phyloP scores from a whole-genome alignment of 2,329 filamentous ascomycete genomes.

The Penicillium sp. region DNA sequence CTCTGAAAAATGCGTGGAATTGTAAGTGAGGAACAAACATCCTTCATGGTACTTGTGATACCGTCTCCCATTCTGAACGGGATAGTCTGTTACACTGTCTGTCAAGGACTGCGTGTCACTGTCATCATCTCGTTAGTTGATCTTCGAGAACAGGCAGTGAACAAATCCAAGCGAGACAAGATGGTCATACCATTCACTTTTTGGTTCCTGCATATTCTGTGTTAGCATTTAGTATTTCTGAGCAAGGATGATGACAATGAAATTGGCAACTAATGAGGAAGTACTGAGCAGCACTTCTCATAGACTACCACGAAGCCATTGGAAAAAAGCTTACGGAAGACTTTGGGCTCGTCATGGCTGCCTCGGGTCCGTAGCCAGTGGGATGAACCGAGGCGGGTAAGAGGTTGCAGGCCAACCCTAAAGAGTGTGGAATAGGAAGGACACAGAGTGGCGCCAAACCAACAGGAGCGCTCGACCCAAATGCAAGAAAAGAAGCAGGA shows the following conservation, averaged over 20 bases:
- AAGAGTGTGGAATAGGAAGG: constrained; percentile 6
- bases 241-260: neutral
- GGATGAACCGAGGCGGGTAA: constrained; percentile 5
- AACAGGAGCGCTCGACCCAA: neutral
- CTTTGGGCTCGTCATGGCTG: constrained; percentile 19
- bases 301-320: neutral
- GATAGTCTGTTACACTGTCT: constrained; percentile 46
- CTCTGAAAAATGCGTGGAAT: neutral
- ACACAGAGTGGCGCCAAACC: constrained; percentile 2
- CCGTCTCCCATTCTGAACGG: constrained; percentile 43
- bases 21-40: constrained; percentile 27
- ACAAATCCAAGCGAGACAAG: neutral
- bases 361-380: constrained; percentile 4
- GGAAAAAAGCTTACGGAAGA: constrained; percentile 11
- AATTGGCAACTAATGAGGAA: neutral
- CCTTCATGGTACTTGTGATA: constrained; percentile 50
- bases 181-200: constrained; percentile 27
- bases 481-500: neutral
- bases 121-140: constrained; percentile 9
- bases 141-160: neutral
- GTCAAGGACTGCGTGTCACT: constrained; percentile 47
- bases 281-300: neutral
- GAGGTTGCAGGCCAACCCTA: constrained; percentile 11
- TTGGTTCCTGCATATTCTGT: constrained; percentile 23
- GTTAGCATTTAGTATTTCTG: constrained; percentile 16